Percentiles rank a stretch among this genome's conserved stretches.
Evolutionary conservation across 2,329 filamentous ascomycete species (phyloP).

Genomic region (Venturia aucupariae): DNA sequence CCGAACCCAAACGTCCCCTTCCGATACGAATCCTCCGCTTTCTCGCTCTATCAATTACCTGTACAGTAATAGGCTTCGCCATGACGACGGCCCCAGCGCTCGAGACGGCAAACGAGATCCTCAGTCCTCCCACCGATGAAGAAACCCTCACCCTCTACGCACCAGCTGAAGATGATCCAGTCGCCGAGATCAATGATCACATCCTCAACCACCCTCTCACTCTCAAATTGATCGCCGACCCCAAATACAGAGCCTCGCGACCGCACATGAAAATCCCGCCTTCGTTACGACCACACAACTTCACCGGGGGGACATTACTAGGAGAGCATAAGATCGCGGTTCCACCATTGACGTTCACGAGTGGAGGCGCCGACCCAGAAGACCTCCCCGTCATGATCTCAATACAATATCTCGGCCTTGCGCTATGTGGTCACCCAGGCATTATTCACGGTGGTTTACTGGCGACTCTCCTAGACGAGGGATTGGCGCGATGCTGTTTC

Average conservation of each 20-base stretch:
- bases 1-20: slow-evolving; percentile 26
- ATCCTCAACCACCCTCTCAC: slow-evolving; percentile 72
- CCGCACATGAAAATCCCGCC: slow-evolving; percentile 81
- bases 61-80: slow-evolving; percentile 44
- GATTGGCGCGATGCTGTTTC: slow-evolving; percentile 80
- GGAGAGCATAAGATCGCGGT: slow-evolving; percentile 70
- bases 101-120: slow-evolving; percentile 38
- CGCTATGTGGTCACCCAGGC: slow-evolving; percentile 81
- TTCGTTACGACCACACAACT: slow-evolving; percentile 58
- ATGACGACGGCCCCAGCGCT: slow-evolving; percentile 48
- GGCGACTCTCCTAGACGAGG: slow-evolving; percentile 89
- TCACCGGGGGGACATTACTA: slow-evolving; percentile 72
- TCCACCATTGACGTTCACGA: slow-evolving; percentile 66
- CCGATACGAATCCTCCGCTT: slow-evolving; percentile 38
- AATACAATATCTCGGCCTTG: slow-evolving; percentile 66
- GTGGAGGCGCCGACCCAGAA: slow-evolving; percentile 40
- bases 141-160: slow-evolving; percentile 62
- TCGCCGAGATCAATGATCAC: slow-evolving; percentile 54
- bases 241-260: slow-evolving; percentile 63
- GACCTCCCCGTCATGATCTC: slow-evolving; percentile 54
- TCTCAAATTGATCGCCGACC: slow-evolving; percentile 54
- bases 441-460: slow-evolving; percentile 86
- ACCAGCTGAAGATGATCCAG: slow-evolving; percentile 41
- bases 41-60: slow-evolving; percentile 39
- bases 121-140: slow-evolving; percentile 52